Percentiles rank a stretch among this genome's conserved stretches.
These are phyloP conservation scores for Melanomma pulvis-pyrius DNA, from an alignment of 495 filamentous ascomycete genomes.

Conservation along the genomic window DNA sequence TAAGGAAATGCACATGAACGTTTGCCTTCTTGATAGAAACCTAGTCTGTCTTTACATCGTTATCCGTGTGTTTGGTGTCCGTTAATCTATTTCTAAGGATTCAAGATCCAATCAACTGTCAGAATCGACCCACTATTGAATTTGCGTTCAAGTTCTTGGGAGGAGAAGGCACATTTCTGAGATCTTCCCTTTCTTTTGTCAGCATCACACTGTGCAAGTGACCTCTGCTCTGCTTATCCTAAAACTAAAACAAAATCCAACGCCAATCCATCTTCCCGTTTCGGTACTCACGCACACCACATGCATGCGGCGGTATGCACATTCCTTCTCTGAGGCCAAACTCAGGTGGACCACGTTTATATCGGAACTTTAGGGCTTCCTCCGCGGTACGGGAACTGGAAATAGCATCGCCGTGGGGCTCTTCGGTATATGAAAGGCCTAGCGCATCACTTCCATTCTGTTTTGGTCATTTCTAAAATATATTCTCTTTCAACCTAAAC, in stretches of 20 bases:
- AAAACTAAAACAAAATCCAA: background rate
- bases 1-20: background rate
- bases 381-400: background rate
- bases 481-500: background rate
- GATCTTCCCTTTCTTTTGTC: background rate
- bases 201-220: background rate
- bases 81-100: background rate
- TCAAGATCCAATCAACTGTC: background rate
- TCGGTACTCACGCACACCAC: background rate
- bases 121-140: background rate
- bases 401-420: background rate
- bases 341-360: background rate
- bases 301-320: background rate
- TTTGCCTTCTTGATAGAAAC: background rate
- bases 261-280: background rate
- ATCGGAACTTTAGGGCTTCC: background rate
- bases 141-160: background rate
- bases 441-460: background rate
- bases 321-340: background rate
- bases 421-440: background rate
- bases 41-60: background rate
- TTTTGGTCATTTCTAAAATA: background rate
- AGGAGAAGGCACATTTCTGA: background rate
- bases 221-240: background rate
- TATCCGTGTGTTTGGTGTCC: background rate